These are phyloP conservation scores for Rhodofomes roseus DNA, from an alignment of 1,284 basidiomycete genomes.

Conservation along the genomic window DNA sequence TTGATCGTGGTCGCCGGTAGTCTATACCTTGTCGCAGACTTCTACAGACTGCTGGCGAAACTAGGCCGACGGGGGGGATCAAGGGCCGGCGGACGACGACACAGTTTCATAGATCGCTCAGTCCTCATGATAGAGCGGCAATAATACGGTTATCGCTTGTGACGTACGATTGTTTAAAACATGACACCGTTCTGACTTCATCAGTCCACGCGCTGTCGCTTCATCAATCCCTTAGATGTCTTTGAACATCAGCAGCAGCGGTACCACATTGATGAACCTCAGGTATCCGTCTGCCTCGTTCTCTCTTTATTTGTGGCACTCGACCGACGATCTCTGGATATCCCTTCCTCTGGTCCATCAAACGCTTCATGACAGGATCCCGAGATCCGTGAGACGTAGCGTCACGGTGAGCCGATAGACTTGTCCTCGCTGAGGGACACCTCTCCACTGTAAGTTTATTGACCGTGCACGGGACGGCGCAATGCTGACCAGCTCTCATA, in stretches of 20 bases:
- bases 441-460: too few species aligned
- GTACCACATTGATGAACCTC: background rate
- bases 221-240: background rate
- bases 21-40: constrained; percentile 86
- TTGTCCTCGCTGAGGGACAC: too few species aligned
- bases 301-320: background rate
- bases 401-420: background rate
- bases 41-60: constrained; percentile 58
- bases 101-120: background rate
- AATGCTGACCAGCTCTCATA: too few species aligned
- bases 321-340: background rate
- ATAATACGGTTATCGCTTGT: too few species aligned
- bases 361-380: background rate
- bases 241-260: background rate
- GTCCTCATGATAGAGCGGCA: too few species aligned
- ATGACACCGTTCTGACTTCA: background rate
- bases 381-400: background rate
- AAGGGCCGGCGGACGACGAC: background rate
- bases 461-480: too few species aligned
- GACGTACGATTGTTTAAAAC: background rate
- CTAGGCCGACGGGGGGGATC: background rate
- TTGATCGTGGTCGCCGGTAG: constrained; percentile 83
- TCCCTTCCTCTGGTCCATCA: background rate
- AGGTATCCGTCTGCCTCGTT: background rate
- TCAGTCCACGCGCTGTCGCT: background rate